Evolutionary conservation across 2,329 filamentous ascomycete genomes (phyloP), one percentile per base, ranked within the genome.

Genomic region (Hymenoscyphus fructigenus): DNA sequence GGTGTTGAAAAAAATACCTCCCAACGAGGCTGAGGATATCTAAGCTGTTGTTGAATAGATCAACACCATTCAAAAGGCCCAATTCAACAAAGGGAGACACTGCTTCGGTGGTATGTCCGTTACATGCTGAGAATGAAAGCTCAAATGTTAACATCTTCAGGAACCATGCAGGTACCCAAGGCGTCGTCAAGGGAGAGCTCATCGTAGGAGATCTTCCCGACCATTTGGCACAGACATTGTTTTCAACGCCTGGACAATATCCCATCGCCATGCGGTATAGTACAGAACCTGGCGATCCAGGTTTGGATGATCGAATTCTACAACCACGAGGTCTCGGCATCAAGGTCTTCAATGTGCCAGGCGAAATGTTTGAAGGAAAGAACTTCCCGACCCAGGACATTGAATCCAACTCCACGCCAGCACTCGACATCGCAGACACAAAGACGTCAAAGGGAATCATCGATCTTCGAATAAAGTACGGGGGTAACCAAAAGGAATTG

Each of bases 301-400:
- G 76, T 14, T 70, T 80, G 20, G 76, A 80, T 68, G 76, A 82
- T 61, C 76, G 76, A 29, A 78, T 79, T 28, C 76, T 80, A 0
- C 78, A 80, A 60, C 81, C 80, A 3, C 76, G 80, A 47, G 81
- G 80, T 28, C 79, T 83, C 53, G 78, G 73, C 12, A 82, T 84
- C 75, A 83, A 83, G 68, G 70, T 83, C 53, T 84, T 84, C 72
- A 77, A 79, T 61, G 78, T 83, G n/a, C 58, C 76, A 5, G 79
- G 79, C 6, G 76, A 78, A 26, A 77, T 77, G 71, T 78, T 81
- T 59, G 73, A 78, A 9, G 78, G 78, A 50, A 75, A 77, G 69
- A 69, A 69, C 29, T 69, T 69, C 14, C 66, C 67, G 0, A 76
- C 74, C 2, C 73, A 76, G 50, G 80, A 83, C 67, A 79, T 83